Percentiles rank a stretch among this genome's conserved stretches.
These are phyloP conservation scores for Eucalyptus sp. DNA, from an alignment of 345 rosid genomes.

Conservation along the genomic window DNA sequence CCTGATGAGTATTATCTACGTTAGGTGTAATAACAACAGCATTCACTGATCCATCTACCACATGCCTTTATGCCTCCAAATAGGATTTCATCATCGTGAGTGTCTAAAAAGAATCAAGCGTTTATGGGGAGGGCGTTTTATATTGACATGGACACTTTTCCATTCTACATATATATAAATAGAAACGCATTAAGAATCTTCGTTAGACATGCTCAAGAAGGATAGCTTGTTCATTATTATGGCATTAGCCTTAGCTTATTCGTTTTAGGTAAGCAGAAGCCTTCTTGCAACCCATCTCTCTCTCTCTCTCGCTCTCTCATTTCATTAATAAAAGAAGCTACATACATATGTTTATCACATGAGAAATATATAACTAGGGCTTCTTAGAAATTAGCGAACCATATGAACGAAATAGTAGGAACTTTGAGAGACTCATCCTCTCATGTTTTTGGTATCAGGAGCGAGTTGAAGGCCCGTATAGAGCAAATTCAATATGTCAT, in stretches of 20 bases:
- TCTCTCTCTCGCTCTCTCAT: background rate
- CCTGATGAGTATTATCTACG: background rate
- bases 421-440: background rate
- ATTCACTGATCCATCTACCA: background rate
- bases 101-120: background rate
- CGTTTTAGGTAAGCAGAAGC: background rate
- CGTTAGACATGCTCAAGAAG: background rate
- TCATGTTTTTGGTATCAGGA: background rate
- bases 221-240: background rate
- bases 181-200: background rate
- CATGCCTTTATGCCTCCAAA: background rate
- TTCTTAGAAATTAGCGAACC: background rate
- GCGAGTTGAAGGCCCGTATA: background rate
- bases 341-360: background rate
- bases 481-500: background rate
- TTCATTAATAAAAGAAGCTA: background rate
- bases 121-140: background rate
- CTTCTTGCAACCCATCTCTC: background rate
- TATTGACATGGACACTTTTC: background rate
- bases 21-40: background rate
- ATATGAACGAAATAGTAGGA: background rate
- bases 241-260: background rate
- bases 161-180: background rate
- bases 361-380: background rate
- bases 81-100: background rate